Evolutionary conservation across 352 stramenopile species (phyloP), one percentile per base, ranked within the genome.

Genomic region (Pseudoperonospora humuli): DNA sequence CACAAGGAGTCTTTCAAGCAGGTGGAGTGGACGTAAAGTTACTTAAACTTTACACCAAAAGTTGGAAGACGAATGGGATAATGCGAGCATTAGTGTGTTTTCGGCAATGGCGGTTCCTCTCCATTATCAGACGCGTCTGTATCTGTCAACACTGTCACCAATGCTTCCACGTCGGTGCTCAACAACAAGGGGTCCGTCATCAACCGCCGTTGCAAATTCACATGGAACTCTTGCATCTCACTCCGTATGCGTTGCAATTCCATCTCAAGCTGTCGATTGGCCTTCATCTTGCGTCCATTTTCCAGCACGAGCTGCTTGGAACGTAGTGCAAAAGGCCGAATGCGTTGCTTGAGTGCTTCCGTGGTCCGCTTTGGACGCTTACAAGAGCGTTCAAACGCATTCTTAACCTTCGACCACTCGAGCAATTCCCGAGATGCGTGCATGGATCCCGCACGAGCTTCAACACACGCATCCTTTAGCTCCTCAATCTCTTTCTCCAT

Each of bases 261-360:
- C 43, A 64, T 54, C 43, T 83, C 62, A 34, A 90, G 39, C 29
- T 83, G 75, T 7, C 64, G 57, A 29, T 70, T 85, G 7, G 45
- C 48, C 33, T 64, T 58, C 17, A 70, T 59, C 20, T 81, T 58
- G 1, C 61, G 68, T 6, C 68, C 66, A 39, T 62, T 84, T 32
- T 74, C 63, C 39, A 78, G 42, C 3, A 64, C 82, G 28, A 85
- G 57, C 26, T 64, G 56, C 55, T 80, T 82, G 14, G 72, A 60
- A 35, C 78, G 75, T 28, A 73, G 46, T 0, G 70, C 66, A 50
- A 87, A 87, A 3, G 72, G 75, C 35, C 81, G 70, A 13, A 82
- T 66, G 7, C 64, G 64, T 44, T 62, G 39, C 35, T 85, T 84
- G n/a, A 85, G 44, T 24, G 47, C 37, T 20, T 67, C 62, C 0